Evolutionary conservation across 805 yeast genomes (phyloP).

Genomic region (Ogataea neopini): DNA sequence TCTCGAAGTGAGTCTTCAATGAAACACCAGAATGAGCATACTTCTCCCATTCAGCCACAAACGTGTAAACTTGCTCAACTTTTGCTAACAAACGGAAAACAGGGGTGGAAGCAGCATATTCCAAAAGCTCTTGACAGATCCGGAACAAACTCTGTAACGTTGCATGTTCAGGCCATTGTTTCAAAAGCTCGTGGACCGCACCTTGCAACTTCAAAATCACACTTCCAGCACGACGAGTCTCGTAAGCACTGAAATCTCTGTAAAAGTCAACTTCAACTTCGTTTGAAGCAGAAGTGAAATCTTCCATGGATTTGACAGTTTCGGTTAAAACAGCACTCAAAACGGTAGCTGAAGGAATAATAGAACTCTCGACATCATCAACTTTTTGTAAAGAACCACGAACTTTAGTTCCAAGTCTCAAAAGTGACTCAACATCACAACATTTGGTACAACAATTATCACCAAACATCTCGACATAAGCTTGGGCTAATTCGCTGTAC

Average conservation of each 20-base stretch:
- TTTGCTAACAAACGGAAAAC: slow-evolving; percentile 76
- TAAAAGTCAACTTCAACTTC: slow-evolving; percentile 56
- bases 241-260: slow-evolving; percentile 57
- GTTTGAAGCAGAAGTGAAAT: slow-evolving; percentile 19
- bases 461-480: slow-evolving; percentile 28
- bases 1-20: slow-evolving; percentile 53
- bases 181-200: slow-evolving; percentile 47
- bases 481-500: slow-evolving; percentile 48
- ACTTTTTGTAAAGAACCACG: background rate
- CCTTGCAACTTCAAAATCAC: slow-evolving; percentile 47
- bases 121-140: slow-evolving; percentile 65
- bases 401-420: background rate
- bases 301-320: slow-evolving; percentile 36
- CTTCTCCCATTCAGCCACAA: slow-evolving; percentile 89
- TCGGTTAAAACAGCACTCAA: slow-evolving; percentile 26
- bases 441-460: background rate
- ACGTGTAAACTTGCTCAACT: slow-evolving; percentile 82
- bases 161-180: slow-evolving; percentile 94
- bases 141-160: slow-evolving; percentile 69
- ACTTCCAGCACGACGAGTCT: slow-evolving; percentile 58
- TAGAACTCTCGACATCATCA: background rate
- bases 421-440: background rate
- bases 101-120: slow-evolving; percentile 66
- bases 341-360: background rate
- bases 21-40: slow-evolving; percentile 82